Evolutionary conservation across 352 stramenopile genomes (phyloP).

Genomic region (Phytophthora cajani): DNA sequence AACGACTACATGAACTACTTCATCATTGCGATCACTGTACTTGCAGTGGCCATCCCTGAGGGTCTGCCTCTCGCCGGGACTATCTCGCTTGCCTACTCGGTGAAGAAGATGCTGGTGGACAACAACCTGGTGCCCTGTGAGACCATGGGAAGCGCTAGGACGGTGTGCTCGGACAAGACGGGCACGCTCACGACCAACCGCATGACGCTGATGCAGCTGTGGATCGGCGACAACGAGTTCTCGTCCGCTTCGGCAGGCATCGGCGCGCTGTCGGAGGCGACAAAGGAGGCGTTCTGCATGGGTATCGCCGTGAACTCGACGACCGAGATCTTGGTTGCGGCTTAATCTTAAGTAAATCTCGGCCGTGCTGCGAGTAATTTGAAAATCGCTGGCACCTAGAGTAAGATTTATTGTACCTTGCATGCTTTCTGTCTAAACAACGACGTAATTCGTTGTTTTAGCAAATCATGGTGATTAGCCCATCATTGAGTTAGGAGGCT

Average conservation of each 20-base stretch:
- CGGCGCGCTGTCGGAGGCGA: constrained; percentile 36
- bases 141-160: constrained; percentile 84
- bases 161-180: constrained; percentile 94
- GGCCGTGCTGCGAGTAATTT: no score
- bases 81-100: constrained; percentile 44
- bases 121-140: background rate
- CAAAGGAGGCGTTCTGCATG: constrained; percentile 48
- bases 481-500: no score
- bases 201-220: constrained; percentile 94
- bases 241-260: constrained; percentile 37
- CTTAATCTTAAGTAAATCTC: no score
- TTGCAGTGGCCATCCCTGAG: constrained; percentile 96
- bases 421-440: no score
- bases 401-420: no score
- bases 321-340: constrained; percentile 64
- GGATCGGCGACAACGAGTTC: constrained; percentile 65
- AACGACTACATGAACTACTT: constrained; percentile 65
- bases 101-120: constrained; percentile 1
- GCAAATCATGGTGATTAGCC: no score
- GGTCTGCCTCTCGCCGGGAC: constrained; percentile 97
- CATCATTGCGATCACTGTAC: constrained; percentile 79
- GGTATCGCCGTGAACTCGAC: constrained; percentile 68
- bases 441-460: no score
- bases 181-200: constrained; percentile 98
- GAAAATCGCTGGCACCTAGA: no score